Percentiles rank a stretch among this genome's conserved stretches.
Conservation (phyloP, 495 filamentous ascomycete genomes). For the Chaetomium fimeti region DNA sequence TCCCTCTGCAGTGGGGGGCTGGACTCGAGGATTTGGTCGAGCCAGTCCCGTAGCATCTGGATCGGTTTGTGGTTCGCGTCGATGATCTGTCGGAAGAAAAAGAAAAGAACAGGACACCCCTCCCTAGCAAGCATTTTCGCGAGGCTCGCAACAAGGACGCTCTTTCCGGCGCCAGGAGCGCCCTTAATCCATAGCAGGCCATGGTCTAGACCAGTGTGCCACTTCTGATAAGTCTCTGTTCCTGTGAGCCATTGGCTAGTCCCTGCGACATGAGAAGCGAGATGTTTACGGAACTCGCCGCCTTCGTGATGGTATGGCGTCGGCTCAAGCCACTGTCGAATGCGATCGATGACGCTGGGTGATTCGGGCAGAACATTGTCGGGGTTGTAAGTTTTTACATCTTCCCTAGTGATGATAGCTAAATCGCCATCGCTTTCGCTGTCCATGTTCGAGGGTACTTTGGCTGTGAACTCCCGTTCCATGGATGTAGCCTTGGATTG, state of each 20-base stretch:
- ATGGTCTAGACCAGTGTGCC: constrained; percentile 37
- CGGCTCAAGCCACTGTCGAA: constrained; percentile 43
- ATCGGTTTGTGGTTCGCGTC: constrained; percentile 46
- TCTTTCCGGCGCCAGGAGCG: constrained; percentile 55
- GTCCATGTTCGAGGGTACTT: too few relatives aligned
- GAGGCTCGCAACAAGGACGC: constrained; percentile 47
- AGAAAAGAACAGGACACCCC: constrained; percentile 46
- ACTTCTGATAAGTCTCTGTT: constrained; percentile 40
- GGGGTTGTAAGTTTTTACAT: constrained; percentile 36
- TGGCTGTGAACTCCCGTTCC: too few relatives aligned
- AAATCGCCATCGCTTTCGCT: neutral
- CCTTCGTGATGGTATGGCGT: constrained; percentile 35
- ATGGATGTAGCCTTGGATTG: too few relatives aligned
- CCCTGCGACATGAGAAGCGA: constrained; percentile 40
- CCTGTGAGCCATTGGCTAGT: constrained; percentile 49
- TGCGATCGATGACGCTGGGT: constrained; percentile 26
- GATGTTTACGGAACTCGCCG: constrained; percentile 42
- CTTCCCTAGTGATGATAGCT: constrained; percentile 31
- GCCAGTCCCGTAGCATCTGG: constrained; percentile 47
- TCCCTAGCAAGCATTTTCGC: constrained; percentile 32
- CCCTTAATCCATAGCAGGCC: constrained; percentile 52
- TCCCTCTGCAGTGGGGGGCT: constrained; percentile 41
- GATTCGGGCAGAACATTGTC: constrained; percentile 34
- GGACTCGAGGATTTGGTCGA: constrained; percentile 43
- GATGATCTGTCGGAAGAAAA: constrained; percentile 59